These are phyloP conservation scores for Neofusicoccum umdonicola DNA, from an alignment of 2,329 filamentous ascomycete species.

Conservation along the genomic window DNA sequence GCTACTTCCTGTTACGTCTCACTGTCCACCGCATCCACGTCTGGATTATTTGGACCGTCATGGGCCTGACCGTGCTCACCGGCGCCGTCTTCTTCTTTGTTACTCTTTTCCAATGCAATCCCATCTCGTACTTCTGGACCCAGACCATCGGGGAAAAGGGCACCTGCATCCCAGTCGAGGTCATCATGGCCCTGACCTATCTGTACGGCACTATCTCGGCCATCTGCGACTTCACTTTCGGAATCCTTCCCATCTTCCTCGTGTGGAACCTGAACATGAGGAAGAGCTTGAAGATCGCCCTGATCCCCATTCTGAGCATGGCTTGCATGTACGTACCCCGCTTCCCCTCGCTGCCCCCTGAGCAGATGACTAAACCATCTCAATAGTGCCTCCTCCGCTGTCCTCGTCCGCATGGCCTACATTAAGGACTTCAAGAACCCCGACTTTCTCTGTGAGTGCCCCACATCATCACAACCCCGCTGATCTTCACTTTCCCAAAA, in stretches of 20 bases:
- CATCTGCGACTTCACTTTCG: slow-evolving; percentile 50
- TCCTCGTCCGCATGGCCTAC: slow-evolving; percentile 35
- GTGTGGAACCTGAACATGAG: slow-evolving; percentile 54
- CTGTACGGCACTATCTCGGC: slow-evolving; percentile 48
- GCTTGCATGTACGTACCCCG: slow-evolving; percentile 38
- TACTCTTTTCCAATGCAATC: slow-evolving; percentile 51
- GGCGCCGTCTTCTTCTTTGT: slow-evolving; percentile 46
- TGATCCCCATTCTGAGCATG: slow-evolving; percentile 50
- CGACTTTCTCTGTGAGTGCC: slow-evolving; percentile 32
- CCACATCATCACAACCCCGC: not conserved
- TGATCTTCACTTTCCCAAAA: no score
- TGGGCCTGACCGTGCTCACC: slow-evolving; percentile 36
- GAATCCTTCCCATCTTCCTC: slow-evolving; percentile 51
- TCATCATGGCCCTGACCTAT: slow-evolving; percentile 46
- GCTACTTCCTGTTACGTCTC: slow-evolving; percentile 4
- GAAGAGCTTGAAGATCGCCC: slow-evolving; percentile 44
- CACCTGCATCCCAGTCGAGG: slow-evolving; percentile 40
- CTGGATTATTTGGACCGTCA: slow-evolving; percentile 39
- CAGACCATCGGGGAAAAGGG: slow-evolving; percentile 38
- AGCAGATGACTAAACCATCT: not conserved
- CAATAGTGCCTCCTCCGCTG: slow-evolving; percentile 31
- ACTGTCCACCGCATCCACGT: slow-evolving; percentile 11
- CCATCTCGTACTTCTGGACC: slow-evolving; percentile 51
- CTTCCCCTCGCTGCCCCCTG: not conserved
- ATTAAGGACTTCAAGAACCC: slow-evolving; percentile 33